These are phyloP conservation scores for Capsicum baccatum DNA, from an alignment of 257 asterid genomes.

Conservation along the genomic window DNA sequence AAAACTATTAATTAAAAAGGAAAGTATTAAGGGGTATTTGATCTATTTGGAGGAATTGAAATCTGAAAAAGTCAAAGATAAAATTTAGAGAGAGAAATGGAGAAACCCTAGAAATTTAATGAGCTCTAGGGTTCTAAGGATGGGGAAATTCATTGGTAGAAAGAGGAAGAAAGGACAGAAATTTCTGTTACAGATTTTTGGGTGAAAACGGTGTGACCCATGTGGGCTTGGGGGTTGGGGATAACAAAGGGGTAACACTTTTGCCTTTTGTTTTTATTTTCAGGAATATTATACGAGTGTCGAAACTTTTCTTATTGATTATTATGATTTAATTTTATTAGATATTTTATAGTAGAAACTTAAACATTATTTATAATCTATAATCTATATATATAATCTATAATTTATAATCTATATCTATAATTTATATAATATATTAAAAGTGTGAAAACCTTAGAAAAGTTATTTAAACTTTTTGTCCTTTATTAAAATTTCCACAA, in stretches of 20 bases:
- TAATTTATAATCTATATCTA: too few species aligned
- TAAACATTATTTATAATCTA: too few species aligned
- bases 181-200: conserved; percentile 22
- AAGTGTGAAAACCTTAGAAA: too few species aligned
- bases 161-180: neutral
- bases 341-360: neutral
- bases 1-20: conserved; percentile 15
- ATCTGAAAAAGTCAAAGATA: conserved; percentile 31
- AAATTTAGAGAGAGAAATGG: conserved; percentile 27
- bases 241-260: neutral
- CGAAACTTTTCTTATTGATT: neutral
- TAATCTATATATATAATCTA: too few species aligned
- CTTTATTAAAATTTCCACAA: too few species aligned
- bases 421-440: too few species aligned
- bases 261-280: neutral
- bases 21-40: neutral
- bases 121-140: conserved; percentile 30
- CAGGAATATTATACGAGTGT: neutral
- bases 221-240: conserved; percentile 24
- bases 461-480: too few species aligned
- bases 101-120: conserved; percentile 22
- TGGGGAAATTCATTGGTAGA: conserved; percentile 27
- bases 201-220: neutral
- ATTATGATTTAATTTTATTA: neutral
- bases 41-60: conserved; percentile 22